Base-by-base conservation (phyloP, 495 filamentous ascomycete species). In the Viridothelium virens region DNA sequence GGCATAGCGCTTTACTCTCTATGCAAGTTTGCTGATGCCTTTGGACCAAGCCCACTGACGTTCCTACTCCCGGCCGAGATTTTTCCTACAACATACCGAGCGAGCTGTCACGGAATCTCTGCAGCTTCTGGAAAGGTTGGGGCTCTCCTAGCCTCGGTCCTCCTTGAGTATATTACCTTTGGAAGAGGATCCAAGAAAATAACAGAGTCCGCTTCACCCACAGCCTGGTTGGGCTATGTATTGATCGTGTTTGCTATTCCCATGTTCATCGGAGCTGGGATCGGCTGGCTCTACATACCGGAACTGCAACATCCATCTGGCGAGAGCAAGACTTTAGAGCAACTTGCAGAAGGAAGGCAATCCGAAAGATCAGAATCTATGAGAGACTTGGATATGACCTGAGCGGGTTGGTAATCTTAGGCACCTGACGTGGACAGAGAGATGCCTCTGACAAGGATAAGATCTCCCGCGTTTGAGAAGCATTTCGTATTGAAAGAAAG, bases 31-130 rank as follows among this genome's bases (percentile, higher is more conserved):
- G 68, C 87, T 18, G 89, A 87, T 75, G 87, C 88, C 67, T 79
- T 87, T 37, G 86, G 86, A 74, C 83, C 84, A 44, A 87, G 86
- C 69, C 81, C 81, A 33, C 82, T 85, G 36, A 86, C 82, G 0
- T 88, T 87, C 71, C 86, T 87, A 38, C 68, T 50, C 44, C 73
- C 79, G 2, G 77, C 76, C 5, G 79, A 80, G 70, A 71, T 78
- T 34, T 80, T 80, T 59, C 72, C 74, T 2, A 80, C 78, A 0
- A 72, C 71, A 59, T 77, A 75, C 56, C 70, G 79, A 16, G 73
- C 72, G 25, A 78, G 76, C 1, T 76, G 72, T 64, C 75, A 79
- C 67, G 78, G 78, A 38, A 74, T 81, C 10, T 73, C 79, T 25
- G 78, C 79, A 7, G 77, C 77, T 39, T 69, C 70, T 37, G 75